Conservation (phyloP, 768 basidiomycete species). For the Pisolithus albus region DNA sequence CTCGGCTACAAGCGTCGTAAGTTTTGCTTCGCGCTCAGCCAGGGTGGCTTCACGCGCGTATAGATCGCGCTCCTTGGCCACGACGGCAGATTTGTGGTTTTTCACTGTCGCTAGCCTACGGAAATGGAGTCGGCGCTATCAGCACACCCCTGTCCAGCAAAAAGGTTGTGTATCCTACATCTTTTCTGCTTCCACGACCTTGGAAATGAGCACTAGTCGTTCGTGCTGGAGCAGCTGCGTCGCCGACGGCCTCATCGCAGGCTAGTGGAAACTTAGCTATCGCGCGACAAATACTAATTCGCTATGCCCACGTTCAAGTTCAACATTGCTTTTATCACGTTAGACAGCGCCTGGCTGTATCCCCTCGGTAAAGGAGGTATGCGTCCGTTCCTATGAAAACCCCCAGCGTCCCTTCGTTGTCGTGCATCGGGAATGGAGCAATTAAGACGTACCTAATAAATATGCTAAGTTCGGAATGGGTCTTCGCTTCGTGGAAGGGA, state of each 20-base stretch:
- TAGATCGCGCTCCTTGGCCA: conserved; percentile 61
- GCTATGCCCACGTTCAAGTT: conserved; percentile 60
- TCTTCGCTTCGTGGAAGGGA: conserved; percentile 90
- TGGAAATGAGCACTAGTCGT: conserved; percentile 60
- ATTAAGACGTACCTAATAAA: conserved; percentile 59
- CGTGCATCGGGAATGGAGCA: neutral
- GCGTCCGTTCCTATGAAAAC: conserved; percentile 62
- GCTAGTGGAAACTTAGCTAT: conserved; percentile 36
- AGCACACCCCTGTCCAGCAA: too few species aligned
- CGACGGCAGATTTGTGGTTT: conserved; percentile 47
- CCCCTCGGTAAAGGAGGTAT: conserved; percentile 84
- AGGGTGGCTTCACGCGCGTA: conserved; percentile 48
- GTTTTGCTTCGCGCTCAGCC: conserved; percentile 47
- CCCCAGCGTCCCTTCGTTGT: neutral
- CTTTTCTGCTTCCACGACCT: conserved; percentile 72
- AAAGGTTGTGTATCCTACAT: conserved; percentile 40
- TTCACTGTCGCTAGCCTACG: conserved; percentile 60
- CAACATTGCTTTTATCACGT: conserved; percentile 83
- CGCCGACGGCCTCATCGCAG: conserved; percentile 81
- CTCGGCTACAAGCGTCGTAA: conserved; percentile 40
- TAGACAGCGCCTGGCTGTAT: conserved; percentile 65
- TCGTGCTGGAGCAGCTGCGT: conserved; percentile 78
- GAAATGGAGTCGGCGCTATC: too few species aligned
- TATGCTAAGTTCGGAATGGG: conserved; percentile 77
- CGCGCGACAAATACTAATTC: neutral